A percentile compares a stretch with the other conserved stretches of the same genome.
Evolutionary conservation across 1,139 yeast species (phyloP).

Genomic region (Magnusiomyces sp.): DNA sequence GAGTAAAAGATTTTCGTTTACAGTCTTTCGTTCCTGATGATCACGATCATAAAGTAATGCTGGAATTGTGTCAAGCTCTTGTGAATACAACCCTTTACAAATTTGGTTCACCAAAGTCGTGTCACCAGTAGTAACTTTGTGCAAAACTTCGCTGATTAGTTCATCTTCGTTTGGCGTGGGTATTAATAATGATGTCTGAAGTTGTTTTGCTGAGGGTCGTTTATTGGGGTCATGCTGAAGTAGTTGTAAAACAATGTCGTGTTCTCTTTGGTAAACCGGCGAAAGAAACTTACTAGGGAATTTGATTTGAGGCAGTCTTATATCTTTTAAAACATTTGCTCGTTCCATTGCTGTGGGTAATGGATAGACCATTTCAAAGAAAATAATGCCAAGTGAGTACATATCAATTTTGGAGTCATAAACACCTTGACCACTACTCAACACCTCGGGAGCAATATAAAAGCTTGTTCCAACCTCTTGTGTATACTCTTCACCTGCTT

Average conservation of each 20-base stretch:
- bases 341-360: constrained; percentile 90
- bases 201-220: constrained; percentile 70
- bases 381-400: constrained; percentile 89
- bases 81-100: constrained; percentile 72
- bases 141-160: constrained; percentile 77
- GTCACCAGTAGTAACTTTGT: constrained; percentile 77
- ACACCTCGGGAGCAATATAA: constrained; percentile 86
- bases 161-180: constrained; percentile 90
- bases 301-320: constrained; percentile 49
- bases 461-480: constrained; percentile 90
- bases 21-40: constrained; percentile 6
- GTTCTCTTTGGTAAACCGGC: constrained; percentile 47
- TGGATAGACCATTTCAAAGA: constrained; percentile 87
- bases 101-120: constrained; percentile 95
- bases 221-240: constrained; percentile 69
- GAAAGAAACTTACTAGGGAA: constrained; percentile 61
- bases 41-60: constrained; percentile 63
- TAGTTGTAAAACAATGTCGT: constrained; percentile 53
- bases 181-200: constrained; percentile 70
- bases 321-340: constrained; percentile 53
- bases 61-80: constrained; percentile 73
- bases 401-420: constrained; percentile 92
- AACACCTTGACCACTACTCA: constrained; percentile 23
- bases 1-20: constrained; percentile 26
- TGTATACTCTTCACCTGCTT: constrained; percentile 63